These are phyloP conservation scores for Rubia peregrina DNA, from an alignment of 305 asterid genomes.

Conservation along the genomic window DNA sequence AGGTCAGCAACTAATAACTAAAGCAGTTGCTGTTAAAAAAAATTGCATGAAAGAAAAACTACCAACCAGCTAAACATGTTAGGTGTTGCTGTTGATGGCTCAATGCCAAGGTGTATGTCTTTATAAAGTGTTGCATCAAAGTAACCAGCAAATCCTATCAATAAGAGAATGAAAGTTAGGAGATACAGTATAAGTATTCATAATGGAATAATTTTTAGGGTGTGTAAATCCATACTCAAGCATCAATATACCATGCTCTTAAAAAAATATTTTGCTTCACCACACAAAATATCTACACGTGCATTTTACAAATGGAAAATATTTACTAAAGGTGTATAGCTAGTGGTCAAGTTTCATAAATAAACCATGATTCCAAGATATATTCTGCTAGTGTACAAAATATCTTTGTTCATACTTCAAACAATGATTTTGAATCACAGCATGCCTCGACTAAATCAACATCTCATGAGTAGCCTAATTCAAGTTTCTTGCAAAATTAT, in stretches of 20 bases:
- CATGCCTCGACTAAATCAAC: background rate
- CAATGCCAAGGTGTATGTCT: constrained; percentile 95
- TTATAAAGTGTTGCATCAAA: constrained; percentile 88
- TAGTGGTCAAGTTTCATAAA: no score
- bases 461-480: background rate
- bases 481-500: background rate
- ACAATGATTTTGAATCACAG: background rate
- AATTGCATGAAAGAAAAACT: background rate
- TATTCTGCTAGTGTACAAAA: background rate
- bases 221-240: no score
- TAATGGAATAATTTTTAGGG: background rate
- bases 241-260: background rate
- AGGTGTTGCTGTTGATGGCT: constrained; percentile 86
- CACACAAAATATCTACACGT: background rate
- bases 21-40: background rate
- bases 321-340: no score
- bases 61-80: constrained; percentile 98
- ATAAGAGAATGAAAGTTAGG: constrained; percentile 14
- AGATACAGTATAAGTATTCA: background rate
- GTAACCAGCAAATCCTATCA: constrained; percentile 89
- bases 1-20: background rate
- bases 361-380: background rate
- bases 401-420: background rate
- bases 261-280: background rate
- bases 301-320: no score